Base-by-base conservation (phyloP, 1,284 basidiomycete genomes). In the Tranzscheliella williamsii region DNA sequence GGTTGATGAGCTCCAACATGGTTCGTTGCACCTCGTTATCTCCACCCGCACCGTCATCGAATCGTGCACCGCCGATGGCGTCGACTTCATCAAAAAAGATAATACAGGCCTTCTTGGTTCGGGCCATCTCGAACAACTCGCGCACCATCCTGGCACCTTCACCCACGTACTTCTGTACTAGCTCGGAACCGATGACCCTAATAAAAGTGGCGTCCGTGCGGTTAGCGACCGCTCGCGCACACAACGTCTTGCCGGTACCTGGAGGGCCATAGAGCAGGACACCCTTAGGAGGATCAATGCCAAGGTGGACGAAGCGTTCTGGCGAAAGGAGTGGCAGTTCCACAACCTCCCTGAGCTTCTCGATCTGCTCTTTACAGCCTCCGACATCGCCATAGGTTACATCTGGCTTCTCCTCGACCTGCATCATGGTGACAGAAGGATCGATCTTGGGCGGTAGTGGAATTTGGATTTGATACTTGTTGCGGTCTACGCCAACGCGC, bases 401-500 rank as follows among this genome's bases (percentile, higher is more conserved):
- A 73, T 97, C 94, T 1, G 94, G 94, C 79, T 97, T 94, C 81
- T 98, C 94, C 79, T 98, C 94, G 35, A 98, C 94, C 80, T 98
- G 94, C 95, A 99, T 99, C 94, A 98, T 97, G 13, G 95, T 98
- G 4, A 99, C 95, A 0, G 92, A 95, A 3, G 95, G 92, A 79
- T 99, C 95, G 68, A 99, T 99, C 82, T 95, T 96, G 29, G 95
- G 95, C 33, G 95, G 95, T n/a, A 98, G 81, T n/a, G 95, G 95
- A 64, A 99, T 97, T 81, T 96, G 91, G 66, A 99, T 98, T 79
- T 97, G 93, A 79, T 99, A 99, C 79, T 96, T 97, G 69, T 88
- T 93, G 40, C 90, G 92, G 88, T 64, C 92, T 87, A 60, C 90
- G 89, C 62, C 95, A 40, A 99, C 95, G 39, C 95, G 87, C 95